Conservation (phyloP, 768 basidiomycete genomes). For the Xanthoconium purpureum region DNA sequence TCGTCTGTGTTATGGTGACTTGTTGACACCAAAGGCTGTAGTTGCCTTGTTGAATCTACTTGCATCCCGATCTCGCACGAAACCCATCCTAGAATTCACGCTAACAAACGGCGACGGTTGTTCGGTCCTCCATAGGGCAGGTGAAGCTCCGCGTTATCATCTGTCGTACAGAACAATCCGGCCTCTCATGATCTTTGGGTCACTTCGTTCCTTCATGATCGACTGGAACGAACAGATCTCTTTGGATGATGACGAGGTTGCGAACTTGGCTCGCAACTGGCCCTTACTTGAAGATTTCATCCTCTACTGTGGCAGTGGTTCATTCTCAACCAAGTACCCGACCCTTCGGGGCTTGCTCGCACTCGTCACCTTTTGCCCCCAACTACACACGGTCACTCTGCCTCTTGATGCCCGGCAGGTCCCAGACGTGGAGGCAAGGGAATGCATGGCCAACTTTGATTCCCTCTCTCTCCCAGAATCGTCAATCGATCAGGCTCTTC, state of each 20-base stretch:
- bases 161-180: constrained; percentile 6
- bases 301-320: neutral
- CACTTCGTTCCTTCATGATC: constrained; percentile 3
- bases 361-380: neutral
- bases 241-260: constrained; percentile 7
- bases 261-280: constrained; percentile 3
- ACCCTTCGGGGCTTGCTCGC: constrained; percentile 10
- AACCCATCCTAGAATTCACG: neutral
- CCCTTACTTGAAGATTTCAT: neutral
- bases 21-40: neutral
- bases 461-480: constrained; percentile 6
- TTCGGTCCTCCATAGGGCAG: neutral
- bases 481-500: neutral
- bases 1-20: neutral
- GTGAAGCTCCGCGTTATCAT: neutral
- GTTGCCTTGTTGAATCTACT: constrained; percentile 1
- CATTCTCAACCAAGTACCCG: constrained; percentile 2
- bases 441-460: neutral
- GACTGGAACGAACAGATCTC: constrained; percentile 11
- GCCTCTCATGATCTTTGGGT: neutral
- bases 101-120: neutral
- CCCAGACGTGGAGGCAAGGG: neutral
- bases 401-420: neutral
- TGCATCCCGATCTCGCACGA: neutral
- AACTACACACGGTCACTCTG: neutral